Base-by-base conservation (phyloP, 2,329 filamentous ascomycete genomes). In the Claviceps digitariae region DNA sequence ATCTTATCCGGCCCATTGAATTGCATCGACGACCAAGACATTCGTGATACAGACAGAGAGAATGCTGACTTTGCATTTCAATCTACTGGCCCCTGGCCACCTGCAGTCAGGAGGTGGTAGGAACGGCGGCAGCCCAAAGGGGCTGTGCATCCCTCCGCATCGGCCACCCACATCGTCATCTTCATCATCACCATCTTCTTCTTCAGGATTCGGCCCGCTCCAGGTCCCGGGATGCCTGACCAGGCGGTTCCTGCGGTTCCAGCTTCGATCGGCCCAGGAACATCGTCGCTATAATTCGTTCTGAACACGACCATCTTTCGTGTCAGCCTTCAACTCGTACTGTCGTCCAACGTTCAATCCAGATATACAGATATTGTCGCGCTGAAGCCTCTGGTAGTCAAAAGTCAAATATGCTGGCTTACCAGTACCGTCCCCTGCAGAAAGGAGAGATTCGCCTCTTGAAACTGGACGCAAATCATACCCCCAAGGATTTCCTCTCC, bases 381-480 rank as follows among this genome's bases (percentile, higher is more conserved):
- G 3, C 27, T 6, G 20, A 48, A n/a, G 2, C 46, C 27, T 20
- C n/a, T 34, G 1, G 27, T 34, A 21, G n/a, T 21, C 27, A 34
- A 21, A 15, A 9, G 27, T 21, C n/a, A 13, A 17, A 6, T n/a
- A 54, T 54, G 55, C 25, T 25, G 25, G 29, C 25, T 21, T 54
- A 56, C 43, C 36, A 51, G 23, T 56, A 54, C 31, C 31, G 48
- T 41, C 43, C 23, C 10, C 31, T 56, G 1, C 38, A 38, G 6
- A 50, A 41, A 20, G 52, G 46, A 20, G 55, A 56, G 47, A 56
- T 56, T 29, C 52, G 55, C 17, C 34, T 54, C 20, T 51, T 56
- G 52, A 47, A 31, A 15, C 55, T 56, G 20, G 52, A 56, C 20
- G 44, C 50, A 23, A 25, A 17, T 13, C 27, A 13, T 17, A 7